Base-by-base conservation (phyloP, 2,329 filamentous ascomycete species). In the Lasiodiplodia sp. region DNA sequence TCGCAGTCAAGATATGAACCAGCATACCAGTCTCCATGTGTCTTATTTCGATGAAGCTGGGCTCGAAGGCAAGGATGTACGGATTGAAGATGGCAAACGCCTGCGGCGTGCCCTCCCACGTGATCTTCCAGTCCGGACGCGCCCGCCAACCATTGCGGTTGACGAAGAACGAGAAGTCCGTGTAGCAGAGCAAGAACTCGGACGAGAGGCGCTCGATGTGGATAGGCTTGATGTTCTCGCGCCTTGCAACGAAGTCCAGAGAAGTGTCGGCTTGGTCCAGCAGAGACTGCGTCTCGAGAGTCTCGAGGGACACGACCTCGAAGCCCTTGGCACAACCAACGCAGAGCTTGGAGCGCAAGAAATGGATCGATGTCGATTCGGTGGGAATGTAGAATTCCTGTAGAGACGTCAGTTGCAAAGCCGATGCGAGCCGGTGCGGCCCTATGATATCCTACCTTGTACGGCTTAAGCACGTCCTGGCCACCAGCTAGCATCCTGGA, bases 101-200 rank as follows among this genome's bases (percentile, higher is more conserved):
- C 75, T 93, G 91, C 51, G 96, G 96, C 55, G 89, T 92, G 68
- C 96, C 96, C 83, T 99, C 96, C 96, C 96, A 99, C 71, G 95
- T 92, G 77, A 99, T 97, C 75, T 92, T 91, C 96, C 96, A 99
- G 80, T 99, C 96, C 5, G 94, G 94, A 75, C 94, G 88, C 66
- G 95, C 95, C 71, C 96, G 90, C 96, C 96, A 99, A 47, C 96
- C 96, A 79, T 99, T 98, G 75, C 96, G 89, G 81, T 99, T 98
- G 78, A 99, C 96, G 76, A 98, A 99, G 88, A 99, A 99, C 14
- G 93, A 97, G 81, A 97, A 99, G 79, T 99, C 96, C 4, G 93
- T 96, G 82, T 99, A 99, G 81, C 97, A 98, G 71, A 99, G 89
- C 73, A 99, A 81, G 85, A 99, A 99, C 78, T 99, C 96, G 78